Conservation (phyloP, 2,329 filamentous ascomycete genomes). For the Bipolaris bicolor region DNA sequence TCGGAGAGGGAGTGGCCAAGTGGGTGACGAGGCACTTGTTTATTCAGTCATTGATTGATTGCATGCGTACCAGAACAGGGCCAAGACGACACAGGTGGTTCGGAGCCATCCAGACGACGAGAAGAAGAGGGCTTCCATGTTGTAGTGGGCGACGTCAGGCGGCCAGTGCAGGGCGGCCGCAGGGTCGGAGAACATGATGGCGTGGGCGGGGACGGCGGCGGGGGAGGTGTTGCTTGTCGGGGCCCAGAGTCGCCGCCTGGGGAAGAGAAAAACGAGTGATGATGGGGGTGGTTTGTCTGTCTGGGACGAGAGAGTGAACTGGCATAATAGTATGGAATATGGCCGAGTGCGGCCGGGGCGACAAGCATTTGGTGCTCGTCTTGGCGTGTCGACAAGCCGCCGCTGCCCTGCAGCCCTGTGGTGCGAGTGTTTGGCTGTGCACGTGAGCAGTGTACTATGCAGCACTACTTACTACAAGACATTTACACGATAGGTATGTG, state of each 20-base stretch:
- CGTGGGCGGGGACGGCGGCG: background rate
- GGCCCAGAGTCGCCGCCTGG: conserved; percentile 5
- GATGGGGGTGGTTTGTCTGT: background rate
- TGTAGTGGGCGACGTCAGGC: conserved; percentile 42
- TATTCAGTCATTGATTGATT: background rate
- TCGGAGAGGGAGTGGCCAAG: background rate
- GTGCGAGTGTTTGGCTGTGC: too few species aligned
- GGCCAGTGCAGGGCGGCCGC: conserved; percentile 43
- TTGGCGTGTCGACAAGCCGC: conserved; percentile 12
- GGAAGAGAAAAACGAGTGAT: background rate
- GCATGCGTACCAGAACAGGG: conserved; percentile 43
- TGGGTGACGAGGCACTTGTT: background rate
- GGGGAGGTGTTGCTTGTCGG: background rate
- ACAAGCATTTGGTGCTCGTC: conserved; percentile 15
- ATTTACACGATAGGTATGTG: too few species aligned
- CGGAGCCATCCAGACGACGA: conserved; percentile 46
- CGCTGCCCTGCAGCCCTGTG: background rate
- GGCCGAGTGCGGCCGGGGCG: background rate
- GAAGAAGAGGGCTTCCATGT: conserved; percentile 45
- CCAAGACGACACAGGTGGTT: conserved; percentile 43
- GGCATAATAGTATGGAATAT: too few species aligned
- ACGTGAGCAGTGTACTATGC: too few species aligned
- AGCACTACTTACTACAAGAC: too few species aligned
- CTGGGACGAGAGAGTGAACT: too few species aligned
- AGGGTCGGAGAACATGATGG: conserved; percentile 43